Evolutionary conservation across 2,329 filamentous ascomycete species (phyloP), one percentile per base, ranked within the genome.

Genomic region (Neofusicoccum parvum): DNA sequence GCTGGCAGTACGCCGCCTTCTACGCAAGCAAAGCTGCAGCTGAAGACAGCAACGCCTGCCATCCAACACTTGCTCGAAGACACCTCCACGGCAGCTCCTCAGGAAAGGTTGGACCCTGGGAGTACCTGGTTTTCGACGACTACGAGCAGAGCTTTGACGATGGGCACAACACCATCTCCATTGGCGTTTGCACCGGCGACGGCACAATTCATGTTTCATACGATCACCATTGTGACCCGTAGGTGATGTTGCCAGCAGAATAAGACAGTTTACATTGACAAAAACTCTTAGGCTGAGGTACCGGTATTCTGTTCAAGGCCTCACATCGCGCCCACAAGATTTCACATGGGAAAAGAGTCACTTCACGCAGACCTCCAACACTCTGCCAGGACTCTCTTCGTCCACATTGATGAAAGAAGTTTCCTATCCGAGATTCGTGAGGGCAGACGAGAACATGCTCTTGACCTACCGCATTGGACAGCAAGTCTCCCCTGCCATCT

Each of bases 131-230:
- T 1, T 82, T 85, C 34, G 76, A 77, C 0, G 83, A 85, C 70
- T 85, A 85, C 54, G 73, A 80, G 15, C 83, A 85, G 69, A 81
- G 77, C 12, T 80, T 78, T 1, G 78, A 85, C 49, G 83, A 85
- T 65, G 82, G 82, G 3, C 83, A 85, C 70, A 85, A 85, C 66
- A 85, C 82, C 3, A 81, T 84, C 51, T 83, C 83, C 70, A 76
- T 85, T 68, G 83, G 83, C 2, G 80, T 85, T 49, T 53, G 48
- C 14, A 83, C 79, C 50, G 81, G 80, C 1, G 83, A 85, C 66
- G 83, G 83, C 50, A 84, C 80, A n/a, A 83, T 85, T 27, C 83
- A 85, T 66, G 71, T 85, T 3, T 82, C 81, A 7, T 85, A 83
- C 68, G 83, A 85, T 64, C 83, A 85, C 67, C 82, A 85, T 23